Conservation (phyloP, 306 rosid genomes). For the Astragalus membranaceus region DNA sequence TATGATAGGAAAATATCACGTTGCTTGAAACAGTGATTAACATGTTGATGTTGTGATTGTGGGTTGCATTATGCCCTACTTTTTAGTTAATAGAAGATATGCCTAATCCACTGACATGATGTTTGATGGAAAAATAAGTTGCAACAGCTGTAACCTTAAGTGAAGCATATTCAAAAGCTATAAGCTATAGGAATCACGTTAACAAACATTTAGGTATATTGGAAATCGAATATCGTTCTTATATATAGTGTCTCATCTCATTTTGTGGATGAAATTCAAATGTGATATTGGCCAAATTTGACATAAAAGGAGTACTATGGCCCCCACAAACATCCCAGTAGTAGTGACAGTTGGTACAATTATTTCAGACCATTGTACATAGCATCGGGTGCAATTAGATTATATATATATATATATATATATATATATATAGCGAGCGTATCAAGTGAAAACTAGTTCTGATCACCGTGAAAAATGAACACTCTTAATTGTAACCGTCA, state of each 20-base stretch:
- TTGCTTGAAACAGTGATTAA: constrained; percentile 20
- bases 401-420: no score
- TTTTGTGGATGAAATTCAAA: not conserved
- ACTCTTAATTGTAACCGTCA: no score
- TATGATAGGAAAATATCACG: constrained; percentile 24
- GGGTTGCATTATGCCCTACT: constrained; percentile 47
- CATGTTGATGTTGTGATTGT: constrained; percentile 36
- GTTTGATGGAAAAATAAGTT: constrained; percentile 11
- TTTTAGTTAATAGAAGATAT: constrained; percentile 26
- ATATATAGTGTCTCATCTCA: not conserved
- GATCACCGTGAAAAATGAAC: no score
- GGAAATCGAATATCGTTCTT: no score
- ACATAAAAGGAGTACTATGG: not conserved
- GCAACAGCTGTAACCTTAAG: constrained; percentile 38
- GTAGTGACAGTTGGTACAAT: no score
- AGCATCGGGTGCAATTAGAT: no score
- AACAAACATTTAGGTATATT: not conserved
- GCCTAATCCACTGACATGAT: constrained; percentile 18
- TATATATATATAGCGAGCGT: no score
- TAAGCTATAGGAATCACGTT: not conserved
- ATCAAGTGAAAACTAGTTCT: no score
- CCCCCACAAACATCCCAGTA: no score
- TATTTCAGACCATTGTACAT: no score
- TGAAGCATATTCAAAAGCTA: constrained; percentile 33
- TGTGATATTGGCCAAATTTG: not conserved